Percentiles rank a stretch among this genome's conserved stretches.
phyloP scores from a whole-genome alignment of 139 green algal species.

The Yamagishiella unicocca region DNA sequence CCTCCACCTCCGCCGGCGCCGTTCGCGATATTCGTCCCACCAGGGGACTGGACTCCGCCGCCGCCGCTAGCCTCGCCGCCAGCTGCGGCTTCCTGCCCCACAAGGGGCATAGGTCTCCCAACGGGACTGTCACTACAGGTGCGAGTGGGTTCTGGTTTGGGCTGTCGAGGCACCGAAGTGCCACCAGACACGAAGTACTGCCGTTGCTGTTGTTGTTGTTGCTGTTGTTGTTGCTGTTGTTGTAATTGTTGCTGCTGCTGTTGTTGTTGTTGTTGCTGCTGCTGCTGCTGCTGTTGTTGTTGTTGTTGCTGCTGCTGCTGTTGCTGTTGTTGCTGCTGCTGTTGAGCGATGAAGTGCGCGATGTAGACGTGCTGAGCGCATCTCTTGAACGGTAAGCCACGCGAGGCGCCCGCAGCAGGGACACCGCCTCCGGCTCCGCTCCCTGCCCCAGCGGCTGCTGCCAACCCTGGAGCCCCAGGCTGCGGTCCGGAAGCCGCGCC shows the following conservation, averaged over 20 bases:
- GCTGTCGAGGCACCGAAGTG: no score
- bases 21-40: not conserved
- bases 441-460: not conserved
- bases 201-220: no score
- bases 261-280: not conserved
- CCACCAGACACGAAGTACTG: no score
- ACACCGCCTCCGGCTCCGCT: not conserved
- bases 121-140: no score
- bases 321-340: conserved; percentile 53
- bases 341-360: conserved; percentile 76
- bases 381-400: conserved; percentile 59
- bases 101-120: no score
- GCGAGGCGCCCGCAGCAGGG: not conserved
- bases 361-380: conserved; percentile 81
- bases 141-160: no score
- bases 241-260: not conserved
- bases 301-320: conserved; percentile 14
- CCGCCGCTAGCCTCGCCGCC: not conserved
- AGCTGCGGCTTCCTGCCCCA: not conserved
- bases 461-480: not conserved
- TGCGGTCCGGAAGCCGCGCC: not conserved
- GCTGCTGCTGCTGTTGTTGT: not conserved
- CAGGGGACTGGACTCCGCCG: not conserved
- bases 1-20: not conserved
- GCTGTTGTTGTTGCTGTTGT: not conserved